Conservation (phyloP, 2,329 filamentous ascomycete species). For the Gaeumannomyces sp. region DNA sequence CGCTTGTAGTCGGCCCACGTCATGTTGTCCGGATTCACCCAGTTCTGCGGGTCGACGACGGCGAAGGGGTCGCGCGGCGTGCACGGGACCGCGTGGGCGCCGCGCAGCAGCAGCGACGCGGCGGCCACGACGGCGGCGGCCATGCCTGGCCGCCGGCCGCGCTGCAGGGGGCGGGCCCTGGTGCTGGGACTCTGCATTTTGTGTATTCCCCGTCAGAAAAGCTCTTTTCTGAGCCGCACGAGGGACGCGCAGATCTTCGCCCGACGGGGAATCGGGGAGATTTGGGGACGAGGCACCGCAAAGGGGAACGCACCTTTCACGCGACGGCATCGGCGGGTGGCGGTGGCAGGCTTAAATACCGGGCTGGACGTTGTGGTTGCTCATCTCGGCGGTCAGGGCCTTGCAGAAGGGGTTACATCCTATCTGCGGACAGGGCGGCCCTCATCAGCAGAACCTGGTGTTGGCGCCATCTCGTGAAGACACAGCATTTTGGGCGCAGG, state of each 20-base stretch:
- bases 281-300: background rate
- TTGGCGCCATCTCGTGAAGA: background rate
- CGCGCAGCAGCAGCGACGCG: conserved; percentile 1
- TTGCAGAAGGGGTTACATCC: background rate
- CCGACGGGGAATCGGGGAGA: too few species aligned
- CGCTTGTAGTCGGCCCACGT: conserved; percentile 42
- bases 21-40: conserved; percentile 49
- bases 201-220: background rate
- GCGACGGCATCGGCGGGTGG: too few species aligned
- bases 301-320: too few species aligned
- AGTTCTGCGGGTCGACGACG: conserved; percentile 44
- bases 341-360: background rate
- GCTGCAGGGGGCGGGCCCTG: background rate
- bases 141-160: background rate
- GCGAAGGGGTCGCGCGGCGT: conserved; percentile 34
- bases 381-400: background rate
- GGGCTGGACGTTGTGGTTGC: too few species aligned
- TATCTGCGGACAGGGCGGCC: too few species aligned
- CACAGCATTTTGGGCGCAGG: too few species aligned
- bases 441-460: background rate
- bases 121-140: background rate
- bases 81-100: conserved; percentile 5
- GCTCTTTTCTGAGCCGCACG: too few species aligned
- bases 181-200: background rate
- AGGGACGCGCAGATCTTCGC: background rate